Evolutionary conservation across 2,329 filamentous ascomycete genomes (phyloP), one percentile per base, ranked within the genome.

Genomic region (Fusarium tricinctum): DNA sequence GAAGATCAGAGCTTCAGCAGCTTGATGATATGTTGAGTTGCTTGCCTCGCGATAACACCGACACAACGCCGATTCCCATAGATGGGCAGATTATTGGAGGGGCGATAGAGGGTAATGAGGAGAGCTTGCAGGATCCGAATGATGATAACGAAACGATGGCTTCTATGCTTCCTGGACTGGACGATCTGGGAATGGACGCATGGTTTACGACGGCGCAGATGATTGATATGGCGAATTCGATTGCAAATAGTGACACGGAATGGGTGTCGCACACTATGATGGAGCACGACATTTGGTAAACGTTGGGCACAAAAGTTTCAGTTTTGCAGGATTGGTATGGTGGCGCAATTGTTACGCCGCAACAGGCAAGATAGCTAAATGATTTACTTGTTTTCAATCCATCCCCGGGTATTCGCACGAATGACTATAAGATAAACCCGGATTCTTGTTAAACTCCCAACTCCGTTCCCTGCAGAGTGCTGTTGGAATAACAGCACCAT

Each of bases 181-280:
- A 76, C 4, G 74, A 73, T 3, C 48, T 71, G 3, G 67, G 60
- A 0, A 70, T 75, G 33, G 77, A 77, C 20, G 75, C 78, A 19
- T 80, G 79, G 35, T 70, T 84, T 14, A 83, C 81, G 1, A 79
- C 81, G 3, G 81, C 79, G 3, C 81, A 84, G 50, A 82, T 85
- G 39, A 78, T 84, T 63, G 82, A 81, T 5, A 78, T 84, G 61
- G 82, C 82, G 0, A 81, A 84, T 45, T 83, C 81, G 14, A 84
- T 85, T 56, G 83, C 81, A 3, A 73, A 74, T 5, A 77, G 66
- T 48, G 80, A 82, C 32, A 81, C 81, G 3, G 82, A 84, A 39
- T 84, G 82, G 80, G 75, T 84, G 35, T 82, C 80, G 1, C 81
- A 83, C 52, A 80, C 80, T 0, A 80, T 84, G 56, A 76, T 81